Evolutionary conservation across 768 basidiomycete genomes (phyloP), one percentile per base, ranked within the genome.

Genomic region (Lactarius sp.): DNA sequence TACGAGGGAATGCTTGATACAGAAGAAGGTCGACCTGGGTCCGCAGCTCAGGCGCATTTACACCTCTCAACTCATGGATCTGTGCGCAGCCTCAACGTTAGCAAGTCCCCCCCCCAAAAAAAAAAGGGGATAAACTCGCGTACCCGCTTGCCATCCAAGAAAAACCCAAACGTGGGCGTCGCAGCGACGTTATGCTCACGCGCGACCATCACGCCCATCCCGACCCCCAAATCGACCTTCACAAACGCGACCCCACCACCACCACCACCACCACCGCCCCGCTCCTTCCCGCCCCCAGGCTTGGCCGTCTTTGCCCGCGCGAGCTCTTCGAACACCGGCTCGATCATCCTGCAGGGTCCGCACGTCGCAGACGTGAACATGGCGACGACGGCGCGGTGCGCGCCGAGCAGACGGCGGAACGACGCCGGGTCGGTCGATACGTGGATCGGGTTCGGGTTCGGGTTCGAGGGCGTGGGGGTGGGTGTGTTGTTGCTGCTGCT

Each of bases 91-190:
- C 22, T 55, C 41, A 53, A 31, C 7, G 27, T 34, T 7, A 31
- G 33, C 42, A n/a, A 18, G 42, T 18, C 12, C 22, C 22, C 22
- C 22, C 22, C n/a, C n/a, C n/a, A n/a, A n/a, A n/a, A n/a, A n/a
- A 18, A 10, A 31, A 18, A 33, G 2, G 27, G 14, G 52, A 39
- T 86, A n/a, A n/a, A n/a, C n/a, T n/a, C n/a, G n/a, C n/a, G n/a
- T n/a, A n/a, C n/a, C n/a, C n/a, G n/a, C n/a, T n/a, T n/a, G n/a
- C n/a, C 91, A 63, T 90, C 80, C 64, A 86, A 73, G 77, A 93
- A 98, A 76, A 97, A 94, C 46, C 90, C 76, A 70, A 98, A 96
- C 0, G 92, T 94, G 6, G 94, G 95, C 2, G 92, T 96, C 18
- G 81, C 93, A 18, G 80, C 74, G 1, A 97, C 83, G 14, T 81